Percentiles rank a stretch among this genome's conserved stretches.
phyloP scores from a whole-genome alignment of 2,329 filamentous ascomycete genomes.

The Penicillium fuscoglaucum region DNA sequence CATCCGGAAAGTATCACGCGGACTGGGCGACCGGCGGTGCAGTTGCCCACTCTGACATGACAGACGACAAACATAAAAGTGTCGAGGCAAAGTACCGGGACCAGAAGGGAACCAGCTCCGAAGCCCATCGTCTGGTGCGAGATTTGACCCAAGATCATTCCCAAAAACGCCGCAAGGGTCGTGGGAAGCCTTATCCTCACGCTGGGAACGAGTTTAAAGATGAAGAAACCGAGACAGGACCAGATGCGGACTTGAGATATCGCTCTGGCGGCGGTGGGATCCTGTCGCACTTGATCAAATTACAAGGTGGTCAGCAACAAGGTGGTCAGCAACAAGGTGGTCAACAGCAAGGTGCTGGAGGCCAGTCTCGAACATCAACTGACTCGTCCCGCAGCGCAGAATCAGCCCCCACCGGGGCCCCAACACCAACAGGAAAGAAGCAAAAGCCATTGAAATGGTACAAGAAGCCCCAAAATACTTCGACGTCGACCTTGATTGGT shows the following conservation, averaged over 20 bases:
- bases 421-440: constrained; percentile 19
- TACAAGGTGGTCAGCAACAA: constrained; percentile 16
- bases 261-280: constrained; percentile 34
- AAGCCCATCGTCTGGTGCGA: constrained; percentile 36
- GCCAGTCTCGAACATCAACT: constrained; percentile 12
- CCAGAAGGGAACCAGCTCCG: constrained; percentile 28
- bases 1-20: constrained; percentile 24
- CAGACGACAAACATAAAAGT: constrained; percentile 34
- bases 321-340: background rate
- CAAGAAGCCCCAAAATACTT: constrained; percentile 30
- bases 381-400: constrained; percentile 13
- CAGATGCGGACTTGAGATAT: constrained; percentile 22
- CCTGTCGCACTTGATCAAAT: constrained; percentile 34
- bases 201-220: constrained; percentile 14
- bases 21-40: constrained; percentile 32
- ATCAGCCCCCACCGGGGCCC: constrained; percentile 6
- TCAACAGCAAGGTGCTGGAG: background rate
- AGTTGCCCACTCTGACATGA: constrained; percentile 28
- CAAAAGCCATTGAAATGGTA: constrained; percentile 36
- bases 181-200: constrained; percentile 16
- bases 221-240: constrained; percentile 8
- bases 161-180: constrained; percentile 19
- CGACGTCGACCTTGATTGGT: constrained; percentile 27
- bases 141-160: constrained; percentile 33
- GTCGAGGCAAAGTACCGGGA: constrained; percentile 28